Conservation (phyloP, 208 protist species). For the Entamoeba moshkovskii region DNA sequence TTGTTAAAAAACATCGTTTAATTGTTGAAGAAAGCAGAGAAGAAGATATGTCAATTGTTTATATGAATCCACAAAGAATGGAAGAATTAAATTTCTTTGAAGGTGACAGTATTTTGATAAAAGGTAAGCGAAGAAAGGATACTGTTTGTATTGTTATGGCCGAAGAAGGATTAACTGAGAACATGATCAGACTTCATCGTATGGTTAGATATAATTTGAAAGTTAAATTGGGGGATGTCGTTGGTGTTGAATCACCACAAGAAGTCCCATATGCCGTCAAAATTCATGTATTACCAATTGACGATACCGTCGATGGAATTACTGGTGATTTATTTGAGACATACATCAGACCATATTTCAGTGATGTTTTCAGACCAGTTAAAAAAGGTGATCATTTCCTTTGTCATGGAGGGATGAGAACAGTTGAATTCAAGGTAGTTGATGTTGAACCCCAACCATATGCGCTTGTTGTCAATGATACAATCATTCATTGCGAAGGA, state of each 20-base stretch:
- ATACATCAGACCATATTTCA: constrained; percentile 98
- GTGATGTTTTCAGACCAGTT: constrained; percentile 95
- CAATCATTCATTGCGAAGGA: constrained; percentile 95
- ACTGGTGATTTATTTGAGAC: constrained; percentile 94
- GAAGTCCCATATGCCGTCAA: constrained; percentile 91
- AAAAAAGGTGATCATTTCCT: constrained; percentile 91
- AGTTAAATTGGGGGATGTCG: constrained; percentile 86
- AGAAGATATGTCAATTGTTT: too few species aligned
- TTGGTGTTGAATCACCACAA: constrained; percentile 70
- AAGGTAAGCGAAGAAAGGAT: constrained; percentile 84
- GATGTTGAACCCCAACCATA: constrained; percentile 86
- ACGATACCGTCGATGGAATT: constrained; percentile 95
- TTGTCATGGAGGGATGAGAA: constrained; percentile 79
- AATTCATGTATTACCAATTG: constrained; percentile 93
- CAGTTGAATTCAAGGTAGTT: constrained; percentile 99
- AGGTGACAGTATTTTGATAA: constrained; percentile 70
- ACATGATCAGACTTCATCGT: constrained; percentile 95
- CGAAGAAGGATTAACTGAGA: constrained; percentile 66
- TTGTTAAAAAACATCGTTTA: too few species aligned
- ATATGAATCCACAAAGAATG: too few species aligned
- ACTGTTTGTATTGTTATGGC: constrained; percentile 80
- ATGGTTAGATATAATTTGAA: constrained; percentile 89
- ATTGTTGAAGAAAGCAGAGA: too few species aligned
- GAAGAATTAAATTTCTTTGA: constrained; percentile 91
- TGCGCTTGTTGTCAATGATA: constrained; percentile 91